Conservation (phyloP, 176 grass and related monocot species). For the Rhipidocladum racemiflorum region DNA sequence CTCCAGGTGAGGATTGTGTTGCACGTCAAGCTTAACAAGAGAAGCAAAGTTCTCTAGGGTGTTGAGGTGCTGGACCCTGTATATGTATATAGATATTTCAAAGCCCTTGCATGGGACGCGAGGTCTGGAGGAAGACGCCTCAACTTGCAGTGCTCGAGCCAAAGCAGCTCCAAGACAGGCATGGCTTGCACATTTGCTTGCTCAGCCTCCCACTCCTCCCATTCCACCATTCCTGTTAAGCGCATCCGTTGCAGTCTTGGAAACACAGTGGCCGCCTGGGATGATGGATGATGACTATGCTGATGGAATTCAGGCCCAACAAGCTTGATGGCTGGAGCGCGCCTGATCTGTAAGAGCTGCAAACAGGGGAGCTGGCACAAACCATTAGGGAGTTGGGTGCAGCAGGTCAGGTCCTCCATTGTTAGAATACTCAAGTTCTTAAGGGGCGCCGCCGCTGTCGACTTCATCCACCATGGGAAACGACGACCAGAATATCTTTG, state of each 20-base stretch:
- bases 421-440: not conserved
- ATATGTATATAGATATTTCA: not conserved
- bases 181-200: too few species aligned
- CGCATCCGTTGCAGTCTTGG: not conserved
- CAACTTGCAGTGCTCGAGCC: too few species aligned
- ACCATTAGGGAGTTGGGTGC: not conserved
- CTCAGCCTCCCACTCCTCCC: too few species aligned
- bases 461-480: not conserved
- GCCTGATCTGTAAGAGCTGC: not conserved
- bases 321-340: not conserved
- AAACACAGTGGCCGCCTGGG: not conserved
- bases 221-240: too few species aligned
- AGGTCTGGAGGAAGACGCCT: too few species aligned
- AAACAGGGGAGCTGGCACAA: constrained; percentile 11
- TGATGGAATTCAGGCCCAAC: constrained; percentile 9
- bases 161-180: too few species aligned
- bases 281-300: not conserved
- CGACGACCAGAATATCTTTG: not conserved
- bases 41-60: too few species aligned
- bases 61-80: not conserved
- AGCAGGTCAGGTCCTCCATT: not conserved
- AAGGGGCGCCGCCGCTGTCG: not conserved
- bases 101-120: too few species aligned
- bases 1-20: not conserved
- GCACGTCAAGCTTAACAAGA: not conserved